phyloP scores from a whole-genome alignment of 1,284 basidiomycete species.

The Cutaneotrichosporon dermatis region DNA sequence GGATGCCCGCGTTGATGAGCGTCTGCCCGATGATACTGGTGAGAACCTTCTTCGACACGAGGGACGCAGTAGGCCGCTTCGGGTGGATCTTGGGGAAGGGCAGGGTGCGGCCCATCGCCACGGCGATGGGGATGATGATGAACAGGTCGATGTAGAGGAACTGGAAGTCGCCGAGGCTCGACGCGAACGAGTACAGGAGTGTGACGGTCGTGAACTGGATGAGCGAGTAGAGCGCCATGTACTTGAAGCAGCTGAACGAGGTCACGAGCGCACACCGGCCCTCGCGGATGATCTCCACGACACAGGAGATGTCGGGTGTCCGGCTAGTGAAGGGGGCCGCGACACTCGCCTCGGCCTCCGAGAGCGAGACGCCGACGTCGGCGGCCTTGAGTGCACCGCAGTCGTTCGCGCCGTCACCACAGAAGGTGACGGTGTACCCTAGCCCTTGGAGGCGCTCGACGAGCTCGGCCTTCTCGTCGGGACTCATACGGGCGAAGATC shows the following conservation, averaged over 20 bases:
- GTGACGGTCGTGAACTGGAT: slow-evolving; percentile 67
- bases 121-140: slow-evolving; percentile 93
- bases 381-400: slow-evolving; percentile 98
- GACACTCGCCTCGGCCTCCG: slow-evolving; percentile 98
- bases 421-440: slow-evolving; percentile 96
- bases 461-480: slow-evolving; percentile 98
- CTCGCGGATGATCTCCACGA: slow-evolving; percentile 93
- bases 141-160: slow-evolving; percentile 95
- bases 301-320: slow-evolving; percentile 91
- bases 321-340: slow-evolving; percentile 96
- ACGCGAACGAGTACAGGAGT: slow-evolving; percentile 91
- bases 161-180: slow-evolving; percentile 94
- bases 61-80: slow-evolving; percentile 89
- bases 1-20: slow-evolving; percentile 74
- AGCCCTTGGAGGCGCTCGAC: slow-evolving; percentile 89
- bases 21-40: slow-evolving; percentile 92
- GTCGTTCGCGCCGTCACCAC: slow-evolving; percentile 98
- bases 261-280: slow-evolving; percentile 93
- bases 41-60: slow-evolving; percentile 94
- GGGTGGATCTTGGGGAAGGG: slow-evolving; percentile 82
- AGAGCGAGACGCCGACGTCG: slow-evolving; percentile 93
- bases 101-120: slow-evolving; percentile 92
- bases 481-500: slow-evolving; percentile 98
- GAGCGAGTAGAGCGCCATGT: slow-evolving; percentile 64
- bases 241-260: slow-evolving; percentile 99